Base-by-base conservation (phyloP, 2,329 filamentous ascomycete genomes). In the Alternaria ventricosa region DNA sequence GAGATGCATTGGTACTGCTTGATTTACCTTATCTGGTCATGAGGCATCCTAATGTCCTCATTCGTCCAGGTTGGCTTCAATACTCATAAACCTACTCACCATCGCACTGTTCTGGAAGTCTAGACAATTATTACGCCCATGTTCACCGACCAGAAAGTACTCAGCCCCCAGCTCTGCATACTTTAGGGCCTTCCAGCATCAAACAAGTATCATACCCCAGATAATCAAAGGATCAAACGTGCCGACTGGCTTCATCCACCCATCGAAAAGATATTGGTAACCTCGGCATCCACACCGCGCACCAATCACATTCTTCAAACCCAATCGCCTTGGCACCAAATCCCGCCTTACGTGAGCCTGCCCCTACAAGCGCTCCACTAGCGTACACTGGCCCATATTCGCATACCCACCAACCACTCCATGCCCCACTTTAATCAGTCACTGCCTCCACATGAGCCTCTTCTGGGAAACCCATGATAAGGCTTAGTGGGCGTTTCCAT, bases 261-360 rank as follows among this genome's bases (percentile, higher is more conserved):
- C 30, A 23, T 51, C 9, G 18, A 46, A 15, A 20, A 36, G 49
- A 36, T 51, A 51, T 51, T 18, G 33, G 28, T 6, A 23, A 33
- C 28, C 18, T 51, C 28, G 28, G 49, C 49, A 15, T 36, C 8
- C n/a, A n/a, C 11, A 18, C 45, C 30, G 22, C 13, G 18, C 45
- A 28, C 55, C 55, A 57, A 43, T 51, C 23, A 51, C 4, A 41
- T 15, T 25, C 15, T 9, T 12, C 23, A 13, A 22, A 36, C 30
- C 43, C 43, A 47, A 54, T 47, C 30, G 33, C 25, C 44, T 50
- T 55, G 60, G 33, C 33, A 20, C 15, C 23, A 20, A 20, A 49
- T 57, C 15, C 27, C 51, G 51, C 45, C 61, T 63, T 33, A 63
- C 51, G 57, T 63, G 56, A 60, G 56, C 57, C 12, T 23, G n/a